Base-by-base conservation (phyloP, 176 grass and related monocot genomes). In the Saccharum officinarum region DNA sequence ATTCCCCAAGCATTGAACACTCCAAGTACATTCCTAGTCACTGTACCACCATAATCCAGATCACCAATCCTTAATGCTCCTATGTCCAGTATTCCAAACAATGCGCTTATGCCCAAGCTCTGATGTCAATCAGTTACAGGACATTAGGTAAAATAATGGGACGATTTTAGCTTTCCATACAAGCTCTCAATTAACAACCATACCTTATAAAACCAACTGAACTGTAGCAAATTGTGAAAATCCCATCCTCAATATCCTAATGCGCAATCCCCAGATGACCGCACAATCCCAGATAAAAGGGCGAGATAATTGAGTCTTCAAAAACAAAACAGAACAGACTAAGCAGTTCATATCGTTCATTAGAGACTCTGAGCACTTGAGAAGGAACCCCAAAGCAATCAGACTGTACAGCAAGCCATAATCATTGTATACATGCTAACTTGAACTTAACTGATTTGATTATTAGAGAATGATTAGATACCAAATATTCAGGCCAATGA, bases 241-340 rank as follows among this genome's bases (percentile, higher is more conserved):
- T 94, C 77, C 62, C 89, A 94, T 89, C 80, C 87, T 92, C 81
- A 91, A 87, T 86, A 89, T 91, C 87, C 87, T 92, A 94, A 89
- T 83, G 88, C 22, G 82, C 84, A 94, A 94, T 92, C 87, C 89
- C 81, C 67, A 92, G 87, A 85, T 87, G 73, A 38, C 73, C 85
- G 38, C 89, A 89, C 57, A 94, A 87, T 88, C 81, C 87, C 81
- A 89, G 78, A 89, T 92, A 69, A 89, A 92, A 78, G 73, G 85
- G 89, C 78, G 63, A 90, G 78, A 84, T 63, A 85, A 85, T 84
- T 26, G 18, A 84, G 39, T 89, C 86, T 95, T 95, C 85, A 95
- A 88, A 87, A 84, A 84, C 78, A 92, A 83, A 87, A 84, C 63
- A 81, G 33, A 83, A 25, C 70, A 80, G 23, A 82, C 77, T 82